Evolutionary conservation across 2,329 filamentous ascomycete species (phyloP).

Genomic region (Fusarium globosum): DNA sequence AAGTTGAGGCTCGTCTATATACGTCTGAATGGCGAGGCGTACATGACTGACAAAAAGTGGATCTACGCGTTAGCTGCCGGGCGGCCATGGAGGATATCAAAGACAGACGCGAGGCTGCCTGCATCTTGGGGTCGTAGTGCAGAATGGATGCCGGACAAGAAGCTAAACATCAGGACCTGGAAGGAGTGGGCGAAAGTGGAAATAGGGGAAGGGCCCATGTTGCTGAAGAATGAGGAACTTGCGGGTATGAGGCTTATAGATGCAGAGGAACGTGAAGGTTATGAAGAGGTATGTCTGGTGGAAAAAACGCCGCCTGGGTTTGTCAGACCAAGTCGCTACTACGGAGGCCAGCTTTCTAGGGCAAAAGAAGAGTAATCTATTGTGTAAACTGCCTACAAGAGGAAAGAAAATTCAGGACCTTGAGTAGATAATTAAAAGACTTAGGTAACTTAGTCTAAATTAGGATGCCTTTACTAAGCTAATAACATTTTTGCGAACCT

Average conservation of each 20-base stretch:
- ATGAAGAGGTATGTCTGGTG: background rate
- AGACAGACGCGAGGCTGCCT: background rate
- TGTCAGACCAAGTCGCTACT: background rate
- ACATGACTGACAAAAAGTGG: background rate
- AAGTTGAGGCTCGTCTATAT: background rate
- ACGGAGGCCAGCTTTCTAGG: background rate
- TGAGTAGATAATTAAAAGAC: background rate
- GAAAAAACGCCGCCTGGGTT: conserved; percentile 2
- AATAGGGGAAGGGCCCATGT: fast-evolving
- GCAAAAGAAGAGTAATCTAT: background rate
- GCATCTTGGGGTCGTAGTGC: no score
- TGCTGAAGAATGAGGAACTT: background rate
- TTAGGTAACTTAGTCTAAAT: fast-evolving
- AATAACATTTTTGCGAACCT: no score
- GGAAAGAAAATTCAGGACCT: no score
- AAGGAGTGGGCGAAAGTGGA: background rate
- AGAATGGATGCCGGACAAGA: background rate
- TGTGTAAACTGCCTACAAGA: no score
- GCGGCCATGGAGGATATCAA: background rate
- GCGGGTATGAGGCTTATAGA: background rate
- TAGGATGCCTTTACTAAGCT: no score
- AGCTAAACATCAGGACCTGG: background rate
- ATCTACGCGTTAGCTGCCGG: background rate
- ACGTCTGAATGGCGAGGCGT: background rate
- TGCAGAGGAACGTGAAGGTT: background rate